A percentile compares a stretch with the other conserved stretches of the same genome.
Conservation (phyloP, 768 basidiomycete genomes). For the Lenzites betulinus region DNA sequence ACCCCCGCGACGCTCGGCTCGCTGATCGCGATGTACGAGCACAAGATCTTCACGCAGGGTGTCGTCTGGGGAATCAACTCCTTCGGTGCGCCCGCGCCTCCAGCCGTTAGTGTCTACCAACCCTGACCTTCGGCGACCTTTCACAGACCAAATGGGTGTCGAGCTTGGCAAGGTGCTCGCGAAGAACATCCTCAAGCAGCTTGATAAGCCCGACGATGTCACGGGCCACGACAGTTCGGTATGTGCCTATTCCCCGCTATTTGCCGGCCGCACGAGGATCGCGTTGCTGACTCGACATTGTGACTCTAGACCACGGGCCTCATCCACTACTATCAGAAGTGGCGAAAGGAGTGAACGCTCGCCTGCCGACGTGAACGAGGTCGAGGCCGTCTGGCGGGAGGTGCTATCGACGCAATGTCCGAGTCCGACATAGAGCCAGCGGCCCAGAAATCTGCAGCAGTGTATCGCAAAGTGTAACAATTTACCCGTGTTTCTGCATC, state of each 20-base stretch:
- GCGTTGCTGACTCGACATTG: background rate
- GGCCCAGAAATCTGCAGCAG: conserved; percentile 9
- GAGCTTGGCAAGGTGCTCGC: conserved; percentile 97
- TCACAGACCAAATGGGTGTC: conserved; percentile 96
- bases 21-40: conserved; percentile 90
- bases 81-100: conserved; percentile 61
- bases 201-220: conserved; percentile 77
- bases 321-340: conserved; percentile 95
- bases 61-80: conserved; percentile 99
- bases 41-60: conserved; percentile 99
- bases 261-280: conserved; percentile 11
- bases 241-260: conserved; percentile 17
- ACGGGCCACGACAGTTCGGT: conserved; percentile 87
- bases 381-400: too few relatives aligned
- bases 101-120: background rate
- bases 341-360: conserved; percentile 61
- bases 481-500: conserved; percentile 5
- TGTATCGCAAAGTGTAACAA: conserved; percentile 25
- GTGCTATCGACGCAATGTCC: background rate
- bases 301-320: conserved; percentile 81
- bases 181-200: conserved; percentile 91
- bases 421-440: background rate
- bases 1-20: conserved; percentile 90
- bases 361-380: too few relatives aligned
- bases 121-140: background rate